Conservation (phyloP, 495 filamentous ascomycete genomes). For the Daldinia decipiens region DNA sequence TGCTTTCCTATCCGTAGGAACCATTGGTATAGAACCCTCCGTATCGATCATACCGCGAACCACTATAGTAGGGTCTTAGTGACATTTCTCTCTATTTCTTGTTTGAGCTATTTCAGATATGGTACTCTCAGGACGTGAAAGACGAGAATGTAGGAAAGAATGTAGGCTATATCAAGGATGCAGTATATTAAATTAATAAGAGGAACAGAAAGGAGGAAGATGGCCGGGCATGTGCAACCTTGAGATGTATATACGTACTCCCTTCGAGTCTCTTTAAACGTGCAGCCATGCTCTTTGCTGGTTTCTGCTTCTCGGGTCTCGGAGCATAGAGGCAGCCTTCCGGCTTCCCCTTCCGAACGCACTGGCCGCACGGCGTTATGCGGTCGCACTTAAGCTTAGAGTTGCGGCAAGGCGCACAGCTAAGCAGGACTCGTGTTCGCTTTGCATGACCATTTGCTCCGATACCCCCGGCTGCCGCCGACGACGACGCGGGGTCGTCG, state of each 20-base stretch:
- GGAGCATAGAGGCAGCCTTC: conserved; percentile 59
- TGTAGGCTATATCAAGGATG: neutral
- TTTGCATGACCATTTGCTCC: conserved; percentile 41
- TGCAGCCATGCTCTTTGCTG: conserved; percentile 58
- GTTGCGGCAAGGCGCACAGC: conserved; percentile 54
- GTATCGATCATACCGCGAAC: conserved; percentile 59
- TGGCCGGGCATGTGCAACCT: neutral
- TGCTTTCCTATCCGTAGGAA: conserved; percentile 32
- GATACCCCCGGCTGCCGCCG: neutral
- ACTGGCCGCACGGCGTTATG: conserved; percentile 52
- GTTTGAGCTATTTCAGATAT: neutral
- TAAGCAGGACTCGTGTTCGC: conserved; percentile 53
- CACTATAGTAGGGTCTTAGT: conserved; percentile 44
- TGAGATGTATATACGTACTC: conserved; percentile 32
- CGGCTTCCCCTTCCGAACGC: conserved; percentile 55
- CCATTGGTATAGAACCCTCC: conserved; percentile 41
- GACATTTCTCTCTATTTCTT: neutral
- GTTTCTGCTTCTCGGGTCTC: conserved; percentile 52
- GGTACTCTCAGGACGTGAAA: neutral
- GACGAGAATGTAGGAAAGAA: neutral
- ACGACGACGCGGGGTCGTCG: conserved; percentile 3
- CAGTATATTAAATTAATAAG: conserved; percentile 1
- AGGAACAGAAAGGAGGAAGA: neutral
- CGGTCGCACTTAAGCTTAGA: conserved; percentile 58
- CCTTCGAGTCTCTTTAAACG: conserved; percentile 64